These are phyloP conservation scores for Porodaedalea pini DNA, from an alignment of 1,284 basidiomycete genomes.

Conservation along the genomic window DNA sequence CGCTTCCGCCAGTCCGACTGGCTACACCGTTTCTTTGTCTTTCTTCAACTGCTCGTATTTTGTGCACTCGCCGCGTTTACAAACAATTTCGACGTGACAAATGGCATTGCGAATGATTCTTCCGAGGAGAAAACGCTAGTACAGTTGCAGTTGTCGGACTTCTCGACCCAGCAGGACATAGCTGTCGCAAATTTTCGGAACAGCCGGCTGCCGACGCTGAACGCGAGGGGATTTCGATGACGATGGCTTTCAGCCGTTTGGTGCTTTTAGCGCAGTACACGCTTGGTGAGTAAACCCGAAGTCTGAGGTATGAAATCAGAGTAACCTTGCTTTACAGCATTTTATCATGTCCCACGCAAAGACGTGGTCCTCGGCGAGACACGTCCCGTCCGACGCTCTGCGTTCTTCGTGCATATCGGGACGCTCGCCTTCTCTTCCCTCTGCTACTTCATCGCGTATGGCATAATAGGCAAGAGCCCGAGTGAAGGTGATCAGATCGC, in stretches of 20 bases:
- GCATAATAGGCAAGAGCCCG: conserved; percentile 1
- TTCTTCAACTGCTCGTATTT: conserved; percentile 20
- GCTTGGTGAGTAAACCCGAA: conserved; percentile 14
- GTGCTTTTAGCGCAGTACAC: conserved; percentile 19
- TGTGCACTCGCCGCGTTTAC: conserved; percentile 21
- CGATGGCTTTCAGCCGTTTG: conserved; percentile 19
- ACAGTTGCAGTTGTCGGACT: neutral
- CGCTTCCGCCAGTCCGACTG: conserved; percentile 19
- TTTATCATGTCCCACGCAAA: neutral
- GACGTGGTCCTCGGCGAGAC: neutral
- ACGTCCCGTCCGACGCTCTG: neutral
- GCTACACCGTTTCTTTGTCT: conserved; percentile 19
- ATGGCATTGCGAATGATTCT: conserved; percentile 1
- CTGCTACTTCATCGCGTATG: conserved; percentile 16
- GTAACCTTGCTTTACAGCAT: neutral
- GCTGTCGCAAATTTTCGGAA: conserved; percentile 3
- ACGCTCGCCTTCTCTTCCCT: conserved; percentile 15
- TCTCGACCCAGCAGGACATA: neutral
- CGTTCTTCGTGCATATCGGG: conserved; percentile 13
- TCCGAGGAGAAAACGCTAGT: neutral
- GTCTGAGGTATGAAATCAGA: neutral
- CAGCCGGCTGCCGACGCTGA: conserved; percentile 13
- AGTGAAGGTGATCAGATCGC: conserved; percentile 2
- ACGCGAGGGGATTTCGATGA: conserved; percentile 20
- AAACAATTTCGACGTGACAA: conserved; percentile 19